Conservation (phyloP, 176 grass and related monocot species). For the Eragrostis curvula region DNA sequence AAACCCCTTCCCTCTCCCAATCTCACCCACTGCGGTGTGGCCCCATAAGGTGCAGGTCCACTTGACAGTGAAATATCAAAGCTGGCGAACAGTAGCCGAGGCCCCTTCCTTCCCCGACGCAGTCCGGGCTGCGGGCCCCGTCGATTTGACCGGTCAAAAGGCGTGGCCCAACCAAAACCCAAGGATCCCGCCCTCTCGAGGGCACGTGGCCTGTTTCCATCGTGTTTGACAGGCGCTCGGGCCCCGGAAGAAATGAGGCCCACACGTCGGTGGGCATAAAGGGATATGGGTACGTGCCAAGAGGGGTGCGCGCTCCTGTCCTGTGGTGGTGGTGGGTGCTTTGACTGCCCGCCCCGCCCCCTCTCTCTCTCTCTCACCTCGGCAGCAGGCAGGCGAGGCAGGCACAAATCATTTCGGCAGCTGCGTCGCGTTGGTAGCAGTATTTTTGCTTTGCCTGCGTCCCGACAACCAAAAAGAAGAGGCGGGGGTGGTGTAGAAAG, state of each 20-base stretch:
- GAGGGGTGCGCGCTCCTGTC: not conserved
- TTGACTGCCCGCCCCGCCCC: slow-evolving; percentile 38
- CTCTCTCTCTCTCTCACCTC: not conserved
- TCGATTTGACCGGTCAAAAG: slow-evolving; percentile 69
- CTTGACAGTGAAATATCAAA: not conserved
- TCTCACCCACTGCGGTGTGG: not conserved
- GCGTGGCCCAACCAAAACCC: slow-evolving; percentile 40
- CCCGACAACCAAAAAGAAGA: slow-evolving; percentile 51
- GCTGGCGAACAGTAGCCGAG: not conserved
- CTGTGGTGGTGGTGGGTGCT: slow-evolving; percentile 49
- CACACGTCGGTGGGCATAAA: not conserved
- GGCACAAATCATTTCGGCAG: slow-evolving; percentile 65
- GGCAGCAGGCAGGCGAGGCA: slow-evolving; percentile 19
- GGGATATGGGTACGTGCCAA: fast-evolving
- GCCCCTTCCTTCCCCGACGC: not conserved
- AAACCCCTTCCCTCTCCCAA: not conserved
- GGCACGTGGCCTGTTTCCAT: fast-evolving
- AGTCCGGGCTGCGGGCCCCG: slow-evolving; percentile 30
- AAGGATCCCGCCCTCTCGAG: slow-evolving; percentile 29
- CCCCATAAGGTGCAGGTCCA: fast-evolving
- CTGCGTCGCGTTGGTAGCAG: slow-evolving; percentile 28
- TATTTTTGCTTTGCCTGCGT: slow-evolving; percentile 26
- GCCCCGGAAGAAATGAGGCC: fast-evolving
- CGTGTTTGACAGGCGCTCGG: fast-evolving
- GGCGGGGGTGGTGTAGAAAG: slow-evolving; percentile 3